Conservation (phyloP, 805 yeast species). For the Myxozyma kluyveri region DNA sequence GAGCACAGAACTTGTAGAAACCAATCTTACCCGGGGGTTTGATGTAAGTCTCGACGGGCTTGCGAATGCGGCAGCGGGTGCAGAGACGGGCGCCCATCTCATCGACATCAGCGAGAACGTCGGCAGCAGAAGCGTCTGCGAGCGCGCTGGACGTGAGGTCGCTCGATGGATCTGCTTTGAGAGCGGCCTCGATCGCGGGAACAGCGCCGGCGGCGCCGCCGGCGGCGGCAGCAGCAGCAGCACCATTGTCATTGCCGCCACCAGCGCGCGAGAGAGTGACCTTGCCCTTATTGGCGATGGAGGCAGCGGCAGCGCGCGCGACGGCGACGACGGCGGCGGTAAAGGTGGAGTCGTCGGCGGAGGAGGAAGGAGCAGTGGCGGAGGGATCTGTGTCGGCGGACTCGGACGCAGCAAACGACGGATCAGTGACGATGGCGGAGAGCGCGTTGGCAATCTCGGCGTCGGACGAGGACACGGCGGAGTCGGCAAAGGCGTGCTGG, state of each 20-base stretch:
- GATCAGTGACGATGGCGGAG: conserved; percentile 12
- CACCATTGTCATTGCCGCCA: conserved; percentile 6
- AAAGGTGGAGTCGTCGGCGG: conserved; percentile 2
- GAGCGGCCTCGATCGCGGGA: background rate
- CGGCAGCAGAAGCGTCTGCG: background rate
- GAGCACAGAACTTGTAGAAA: conserved; percentile 21
- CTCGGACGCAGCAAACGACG: conserved; percentile 2
- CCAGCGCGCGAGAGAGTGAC: background rate
- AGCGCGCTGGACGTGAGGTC: background rate
- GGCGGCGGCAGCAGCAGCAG: conserved; percentile 6
- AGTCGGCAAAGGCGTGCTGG: background rate
- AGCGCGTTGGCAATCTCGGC: conserved; percentile 12
- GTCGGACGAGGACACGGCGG: background rate
- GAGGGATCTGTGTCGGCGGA: conserved; percentile 6
- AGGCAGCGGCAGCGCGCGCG: conserved; percentile 4
- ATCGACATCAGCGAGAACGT: background rate
- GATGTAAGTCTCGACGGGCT: conserved; percentile 8
- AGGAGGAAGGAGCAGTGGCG: conserved; percentile 6
- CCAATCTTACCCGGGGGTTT: conserved; percentile 26
- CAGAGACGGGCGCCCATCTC: conserved; percentile 7
- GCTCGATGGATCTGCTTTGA: background rate
- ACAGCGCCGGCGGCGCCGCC: background rate
- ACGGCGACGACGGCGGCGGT: conserved; percentile 5
- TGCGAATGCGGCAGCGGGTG: conserved; percentile 19
- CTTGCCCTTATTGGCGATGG: background rate